Conservation (phyloP, 2,329 filamentous ascomycete genomes). For the Alternaria arbusti region DNA sequence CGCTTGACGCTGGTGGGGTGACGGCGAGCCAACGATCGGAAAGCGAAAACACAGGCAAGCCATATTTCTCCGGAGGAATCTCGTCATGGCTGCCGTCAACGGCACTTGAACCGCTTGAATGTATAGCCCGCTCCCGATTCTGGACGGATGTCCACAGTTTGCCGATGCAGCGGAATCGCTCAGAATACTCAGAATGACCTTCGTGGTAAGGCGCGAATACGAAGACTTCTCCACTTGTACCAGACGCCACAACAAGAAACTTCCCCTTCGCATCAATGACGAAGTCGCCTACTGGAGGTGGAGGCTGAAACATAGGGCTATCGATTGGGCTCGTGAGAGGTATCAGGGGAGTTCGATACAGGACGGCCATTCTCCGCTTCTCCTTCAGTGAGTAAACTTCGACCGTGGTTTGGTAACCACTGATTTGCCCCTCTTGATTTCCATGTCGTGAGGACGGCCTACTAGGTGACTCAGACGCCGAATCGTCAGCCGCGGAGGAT, state of each 20-base stretch:
- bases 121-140: slow-evolving; percentile 46
- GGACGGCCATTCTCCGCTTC: slow-evolving; percentile 72
- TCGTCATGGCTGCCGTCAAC: slow-evolving; percentile 46
- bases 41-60: slow-evolving; percentile 71
- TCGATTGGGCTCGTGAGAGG: slow-evolving; percentile 62
- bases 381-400: slow-evolving; percentile 86
- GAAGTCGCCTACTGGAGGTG: slow-evolving; percentile 74
- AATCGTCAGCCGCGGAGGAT: slow-evolving; percentile 47
- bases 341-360: slow-evolving; percentile 73
- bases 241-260: slow-evolving; percentile 77
- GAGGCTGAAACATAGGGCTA: slow-evolving; percentile 71
- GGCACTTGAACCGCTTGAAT: slow-evolving; percentile 45
- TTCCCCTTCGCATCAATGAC: slow-evolving; percentile 75
- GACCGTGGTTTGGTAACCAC: slow-evolving; percentile 82
- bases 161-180: slow-evolving; percentile 71
- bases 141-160: slow-evolving; percentile 94
- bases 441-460: slow-evolving; percentile 42
- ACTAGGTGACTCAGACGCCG: slow-evolving; percentile 44
- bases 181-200: slow-evolving; percentile 32
- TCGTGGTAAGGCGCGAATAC: slow-evolving; percentile 61
- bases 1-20: slow-evolving; percentile 74
- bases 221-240: slow-evolving; percentile 85
- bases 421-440: slow-evolving; percentile 50
- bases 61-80: slow-evolving; percentile 48
- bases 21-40: slow-evolving; percentile 79